Evolutionary conservation across 2,329 filamentous ascomycete genomes (phyloP).

Genomic region (Stachybotrys chartarum): DNA sequence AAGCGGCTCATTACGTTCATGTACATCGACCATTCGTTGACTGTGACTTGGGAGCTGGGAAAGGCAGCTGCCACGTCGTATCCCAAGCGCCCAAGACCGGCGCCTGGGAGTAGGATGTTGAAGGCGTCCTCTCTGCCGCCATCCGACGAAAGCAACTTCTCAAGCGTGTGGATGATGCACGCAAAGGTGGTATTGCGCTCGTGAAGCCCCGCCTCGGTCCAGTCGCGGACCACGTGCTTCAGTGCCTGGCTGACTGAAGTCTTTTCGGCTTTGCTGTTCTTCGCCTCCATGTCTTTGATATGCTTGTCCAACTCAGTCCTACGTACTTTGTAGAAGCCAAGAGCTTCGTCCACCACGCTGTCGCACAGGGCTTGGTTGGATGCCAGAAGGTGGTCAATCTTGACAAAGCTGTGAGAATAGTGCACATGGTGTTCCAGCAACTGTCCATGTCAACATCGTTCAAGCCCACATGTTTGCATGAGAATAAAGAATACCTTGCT

Average conservation of each 20-base stretch:
- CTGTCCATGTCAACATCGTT: slow-evolving; percentile 11
- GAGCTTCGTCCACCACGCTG: slow-evolving; percentile 34
- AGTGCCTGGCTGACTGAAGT: slow-evolving; percentile 43
- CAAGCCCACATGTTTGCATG: background rate
- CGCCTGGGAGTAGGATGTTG: slow-evolving; percentile 42
- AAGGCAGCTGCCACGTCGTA: slow-evolving; percentile 35
- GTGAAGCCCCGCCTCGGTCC: slow-evolving; percentile 38
- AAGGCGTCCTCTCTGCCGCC: slow-evolving; percentile 7
- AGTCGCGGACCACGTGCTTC: slow-evolving; percentile 52
- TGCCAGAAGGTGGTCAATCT: slow-evolving; percentile 32
- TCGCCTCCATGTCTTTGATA: slow-evolving; percentile 27
- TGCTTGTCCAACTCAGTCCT: slow-evolving; percentile 36
- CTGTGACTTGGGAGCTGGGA: slow-evolving; percentile 37
- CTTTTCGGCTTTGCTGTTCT: slow-evolving; percentile 32
- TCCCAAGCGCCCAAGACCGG: slow-evolving; percentile 44
- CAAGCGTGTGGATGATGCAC: slow-evolving; percentile 28
- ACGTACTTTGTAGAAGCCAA: slow-evolving; percentile 38
- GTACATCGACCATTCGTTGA: slow-evolving; percentile 52
- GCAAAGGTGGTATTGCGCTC: slow-evolving; percentile 37
- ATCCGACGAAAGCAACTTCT: slow-evolving; percentile 19
- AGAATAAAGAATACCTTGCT: slow-evolving; percentile 12
- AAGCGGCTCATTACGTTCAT: slow-evolving; percentile 49
- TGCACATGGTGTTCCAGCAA: slow-evolving; percentile 48
- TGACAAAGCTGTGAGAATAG: slow-evolving; percentile 47
- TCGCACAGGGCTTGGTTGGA: slow-evolving; percentile 38